Conservation (phyloP, 139 green algal genomes). For the Micromonas pusilla region DNA sequence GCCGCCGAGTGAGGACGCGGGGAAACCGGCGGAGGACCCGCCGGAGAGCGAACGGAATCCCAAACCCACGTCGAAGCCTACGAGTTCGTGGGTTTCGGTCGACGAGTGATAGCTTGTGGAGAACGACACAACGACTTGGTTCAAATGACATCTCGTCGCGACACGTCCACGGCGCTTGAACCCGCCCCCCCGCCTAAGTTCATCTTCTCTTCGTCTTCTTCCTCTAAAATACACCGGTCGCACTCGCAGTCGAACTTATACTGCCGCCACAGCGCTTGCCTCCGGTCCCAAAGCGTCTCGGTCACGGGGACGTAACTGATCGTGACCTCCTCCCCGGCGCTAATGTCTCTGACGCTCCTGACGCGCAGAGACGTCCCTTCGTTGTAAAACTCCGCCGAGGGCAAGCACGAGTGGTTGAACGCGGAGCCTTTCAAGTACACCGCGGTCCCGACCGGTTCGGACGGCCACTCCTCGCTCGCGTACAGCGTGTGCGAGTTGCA, state of each 20-base stretch:
- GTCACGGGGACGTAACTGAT: background rate
- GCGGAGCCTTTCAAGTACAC: background rate
- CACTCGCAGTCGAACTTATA: constrained; percentile 7
- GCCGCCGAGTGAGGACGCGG: background rate
- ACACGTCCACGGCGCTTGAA: background rate
- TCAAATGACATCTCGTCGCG: background rate
- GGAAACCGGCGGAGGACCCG: background rate
- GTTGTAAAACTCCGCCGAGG: background rate
- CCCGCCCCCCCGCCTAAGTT: background rate
- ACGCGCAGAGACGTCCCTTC: background rate
- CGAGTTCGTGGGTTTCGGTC: background rate
- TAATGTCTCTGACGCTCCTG: background rate
- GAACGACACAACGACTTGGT: background rate
- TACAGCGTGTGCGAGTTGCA: constrained; percentile 11
- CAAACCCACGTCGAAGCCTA: background rate
- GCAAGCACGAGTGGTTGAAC: constrained; percentile 1
- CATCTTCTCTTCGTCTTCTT: background rate
- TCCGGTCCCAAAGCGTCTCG: background rate
- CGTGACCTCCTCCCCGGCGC: constrained; percentile 1
- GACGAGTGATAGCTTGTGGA: background rate
- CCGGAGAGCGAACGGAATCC: background rate
- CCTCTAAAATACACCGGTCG: background rate
- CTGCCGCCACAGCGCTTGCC: background rate
- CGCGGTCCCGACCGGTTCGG: background rate
- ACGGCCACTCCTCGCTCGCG: background rate